A percentile compares a stretch with the other conserved stretches of the same genome.
Conservation (phyloP, 352 stramenopile species). For the Globisporangium canariense region DNA sequence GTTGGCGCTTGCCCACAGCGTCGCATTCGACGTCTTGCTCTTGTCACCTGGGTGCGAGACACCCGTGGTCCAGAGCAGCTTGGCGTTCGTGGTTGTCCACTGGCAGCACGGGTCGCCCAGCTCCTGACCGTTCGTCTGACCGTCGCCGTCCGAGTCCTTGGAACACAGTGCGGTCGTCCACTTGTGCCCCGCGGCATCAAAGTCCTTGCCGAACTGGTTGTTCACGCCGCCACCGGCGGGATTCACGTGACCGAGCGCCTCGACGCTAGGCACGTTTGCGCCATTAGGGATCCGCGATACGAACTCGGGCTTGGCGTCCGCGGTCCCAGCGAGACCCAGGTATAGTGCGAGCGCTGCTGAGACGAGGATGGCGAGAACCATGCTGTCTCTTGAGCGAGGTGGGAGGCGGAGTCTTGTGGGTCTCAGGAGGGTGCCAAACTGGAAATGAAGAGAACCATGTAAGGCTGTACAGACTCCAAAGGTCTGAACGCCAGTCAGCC, state of each 20-base stretch:
- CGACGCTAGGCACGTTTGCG: conserved; percentile 27
- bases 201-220: conserved; percentile 33
- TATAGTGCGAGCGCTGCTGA: neutral
- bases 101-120: conserved; percentile 55
- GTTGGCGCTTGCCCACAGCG: conserved; percentile 21
- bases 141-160: conserved; percentile 38
- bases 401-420: too few relatives aligned
- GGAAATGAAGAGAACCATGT: too few relatives aligned
- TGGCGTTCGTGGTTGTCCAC: conserved; percentile 16
- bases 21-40: conserved; percentile 17
- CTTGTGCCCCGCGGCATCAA: conserved; percentile 7
- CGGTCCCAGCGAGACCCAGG: neutral
- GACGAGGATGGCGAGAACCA: too few relatives aligned
- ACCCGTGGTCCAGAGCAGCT: conserved; percentile 16
- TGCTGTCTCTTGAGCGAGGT: too few relatives aligned
- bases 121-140: conserved; percentile 54
- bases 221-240: conserved; percentile 11
- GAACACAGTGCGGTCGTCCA: conserved; percentile 1
- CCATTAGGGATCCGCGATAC: conserved; percentile 32
- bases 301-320: conserved; percentile 11
- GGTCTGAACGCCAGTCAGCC: too few relatives aligned
- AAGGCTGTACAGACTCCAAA: too few relatives aligned
- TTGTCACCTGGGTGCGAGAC: conserved; percentile 28
- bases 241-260: conserved; percentile 32
- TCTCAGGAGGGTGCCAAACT: too few relatives aligned